phyloP scores from a whole-genome alignment of 352 stramenopile species.

The Phytophthora hibernalis region DNA sequence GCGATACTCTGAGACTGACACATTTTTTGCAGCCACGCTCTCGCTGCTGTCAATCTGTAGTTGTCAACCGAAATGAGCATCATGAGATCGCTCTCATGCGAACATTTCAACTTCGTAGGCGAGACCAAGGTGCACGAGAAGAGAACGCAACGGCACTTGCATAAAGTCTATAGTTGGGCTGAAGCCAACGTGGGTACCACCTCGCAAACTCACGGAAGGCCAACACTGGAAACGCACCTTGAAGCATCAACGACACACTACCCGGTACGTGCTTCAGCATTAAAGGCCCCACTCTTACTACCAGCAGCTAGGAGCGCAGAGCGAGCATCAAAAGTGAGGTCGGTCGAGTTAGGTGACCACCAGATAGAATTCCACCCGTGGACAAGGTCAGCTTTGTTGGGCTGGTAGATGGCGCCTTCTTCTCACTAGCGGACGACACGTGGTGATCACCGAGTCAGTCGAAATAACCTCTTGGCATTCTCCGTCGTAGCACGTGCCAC shows the following conservation, averaged over 20 bases:
- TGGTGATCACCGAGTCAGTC: slow-evolving; percentile 34
- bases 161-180: slow-evolving; percentile 76
- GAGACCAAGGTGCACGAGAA: slow-evolving; percentile 60
- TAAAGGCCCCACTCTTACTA: slow-evolving; percentile 18
- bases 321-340: slow-evolving; percentile 48
- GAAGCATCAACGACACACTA: slow-evolving; percentile 72
- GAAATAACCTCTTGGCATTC: slow-evolving; percentile 68
- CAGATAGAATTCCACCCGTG: slow-evolving; percentile 33
- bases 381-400: slow-evolving; percentile 31
- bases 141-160: slow-evolving; percentile 41
- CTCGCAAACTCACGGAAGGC: slow-evolving; percentile 50
- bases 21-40: neutral
- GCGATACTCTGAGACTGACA: slow-evolving; percentile 45
- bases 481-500: slow-evolving; percentile 51
- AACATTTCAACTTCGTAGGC: slow-evolving; percentile 28
- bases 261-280: slow-evolving; percentile 55
- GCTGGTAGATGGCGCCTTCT: slow-evolving; percentile 10
- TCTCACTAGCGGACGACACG: neutral
- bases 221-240: slow-evolving; percentile 61
- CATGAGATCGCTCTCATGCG: neutral
- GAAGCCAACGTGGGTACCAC: slow-evolving; percentile 70
- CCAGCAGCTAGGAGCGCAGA: slow-evolving; percentile 12
- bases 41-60: slow-evolving; percentile 8
- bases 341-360: slow-evolving; percentile 55
- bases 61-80: neutral